Evolutionary conservation across 352 stramenopile species (phyloP).

Genomic region (Peronospora farinosa): DNA sequence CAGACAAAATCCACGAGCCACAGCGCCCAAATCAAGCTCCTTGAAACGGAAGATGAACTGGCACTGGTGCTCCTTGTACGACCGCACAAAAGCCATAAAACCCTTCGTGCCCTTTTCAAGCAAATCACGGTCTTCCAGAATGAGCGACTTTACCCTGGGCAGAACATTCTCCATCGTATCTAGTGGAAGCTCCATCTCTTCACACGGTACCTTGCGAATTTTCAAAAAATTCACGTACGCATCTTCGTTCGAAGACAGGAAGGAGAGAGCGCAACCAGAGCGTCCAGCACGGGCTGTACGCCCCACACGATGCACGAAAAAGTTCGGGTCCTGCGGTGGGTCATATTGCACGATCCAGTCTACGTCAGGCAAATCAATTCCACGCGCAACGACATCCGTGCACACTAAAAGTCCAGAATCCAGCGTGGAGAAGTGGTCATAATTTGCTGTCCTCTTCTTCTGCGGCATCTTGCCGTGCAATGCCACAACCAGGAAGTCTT

Average conservation of each 20-base stretch:
- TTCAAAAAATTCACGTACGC: conserved; percentile 95
- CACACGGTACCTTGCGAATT: conserved; percentile 91
- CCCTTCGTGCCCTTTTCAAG: conserved; percentile 98
- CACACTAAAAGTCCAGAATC: conserved; percentile 90
- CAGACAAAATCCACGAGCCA: conserved; percentile 85
- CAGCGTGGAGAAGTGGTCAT: conserved; percentile 59
- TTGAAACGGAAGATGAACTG: conserved; percentile 98
- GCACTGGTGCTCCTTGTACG: conserved; percentile 98
- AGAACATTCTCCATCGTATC: conserved; percentile 78
- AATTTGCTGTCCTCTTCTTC: conserved; percentile 83
- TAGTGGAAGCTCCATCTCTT: conserved; percentile 62
- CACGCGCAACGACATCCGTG: conserved; percentile 97
- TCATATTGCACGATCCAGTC: conserved; percentile 99
- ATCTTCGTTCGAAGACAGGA: conserved; percentile 95
- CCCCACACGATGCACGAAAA: conserved; percentile 98
- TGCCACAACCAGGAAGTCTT: conserved; percentile 46
- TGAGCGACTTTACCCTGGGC: conserved; percentile 82
- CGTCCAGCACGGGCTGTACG: conserved; percentile 94
- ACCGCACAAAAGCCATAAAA: conserved; percentile 98
- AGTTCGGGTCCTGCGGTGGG: conserved; percentile 94
- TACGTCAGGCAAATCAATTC: conserved; percentile 97
- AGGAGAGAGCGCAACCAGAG: conserved; percentile 89
- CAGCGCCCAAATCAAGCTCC: conserved; percentile 91
- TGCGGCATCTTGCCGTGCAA: conserved; percentile 94
- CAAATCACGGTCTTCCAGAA: conserved; percentile 92